Evolutionary conservation across 192 early-diverging fungal genomes (phyloP), one percentile per base, ranked within the genome.

Genomic region (Coemansia furcata): DNA sequence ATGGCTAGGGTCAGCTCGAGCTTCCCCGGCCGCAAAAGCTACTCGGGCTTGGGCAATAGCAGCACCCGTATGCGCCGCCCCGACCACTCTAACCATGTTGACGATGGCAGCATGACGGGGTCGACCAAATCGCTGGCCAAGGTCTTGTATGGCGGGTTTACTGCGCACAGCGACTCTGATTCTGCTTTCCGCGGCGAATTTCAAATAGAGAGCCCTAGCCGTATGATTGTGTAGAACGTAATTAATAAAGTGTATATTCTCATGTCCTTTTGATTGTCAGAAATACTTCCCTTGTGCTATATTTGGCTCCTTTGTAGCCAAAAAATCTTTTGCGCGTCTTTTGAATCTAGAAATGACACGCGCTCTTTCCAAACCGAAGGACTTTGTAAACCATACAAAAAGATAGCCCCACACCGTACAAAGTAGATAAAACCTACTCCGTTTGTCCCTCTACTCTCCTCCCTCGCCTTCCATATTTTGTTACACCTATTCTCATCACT

Each of bases 71-170:
- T 35, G 54, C 32, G 35, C 17, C 55, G 49, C 49, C 37, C 23
- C 17, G 64, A 44, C 26, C 39, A 36, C 6, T 12, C 5, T 39
- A 54, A 23, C n/a, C n/a, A 19, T 2, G 60, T 9, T 7, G 55
- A 62, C 21, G 52, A 61, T 30, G 47, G 37, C 37, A 65, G 62
- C 49, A 26, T 62, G 17, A 65, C 76, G 2, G 67, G 47, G 19
- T 78, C 71, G 9, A 78, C 61, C 4, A 57, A 39, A 9, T 77
- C 70, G 19, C 38, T 72, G 12, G 54, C 62, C 19, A 78, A 70
- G 49, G 60, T 60, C 40, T 43, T 67, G 30, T 44, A 38, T 47
- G 23, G 19, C 19, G 58, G n/a, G n/a, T 26, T 9, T 19, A 17
- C n/a, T 23, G n/a, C 2, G 11, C 58, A 19, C 12, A 60, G 36